Evolutionary conservation across 2,329 filamentous ascomycete genomes (phyloP), one percentile per base, ranked within the genome.

Genomic region (Juglanconis oblonga): DNA sequence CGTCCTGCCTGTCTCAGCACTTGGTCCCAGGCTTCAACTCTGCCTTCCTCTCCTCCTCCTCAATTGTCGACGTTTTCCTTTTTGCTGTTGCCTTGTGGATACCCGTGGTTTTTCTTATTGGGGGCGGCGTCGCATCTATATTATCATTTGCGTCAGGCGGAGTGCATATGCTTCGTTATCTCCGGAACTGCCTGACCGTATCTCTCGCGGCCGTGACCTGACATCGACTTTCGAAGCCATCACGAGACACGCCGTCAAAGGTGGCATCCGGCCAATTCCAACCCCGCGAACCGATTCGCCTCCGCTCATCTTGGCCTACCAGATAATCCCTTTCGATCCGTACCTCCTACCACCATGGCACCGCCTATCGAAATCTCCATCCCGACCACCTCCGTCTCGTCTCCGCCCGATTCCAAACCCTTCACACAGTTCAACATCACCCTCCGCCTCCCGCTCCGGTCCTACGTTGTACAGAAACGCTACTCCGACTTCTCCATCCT

Each of bases 371-470:
- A 89, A 70, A 87, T 89, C 70, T 84, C 83, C 62, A 88, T 89
- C 66, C 86, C 86, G 10, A 84, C 84, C n/a, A 87, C 86, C 52
- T 86, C 83, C 64, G 74, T 84, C 60, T 79, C 81, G 55, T 72
- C 73, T 1, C 72, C 76, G 3, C 61, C 77, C 56, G 79, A 79
- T 64, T 78, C 81, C 64, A 91, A 91, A 68, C 81, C 87, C 0
- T 92, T 86, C 73, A 93, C 90, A 0, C 82, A 88, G 65, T 94
- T 93, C 79, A 90, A 91, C 72, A 88, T 93, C 73, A 87, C 86
- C 29, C 80, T 95, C 61, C 87, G 89, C 54, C 86, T 92, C 1
- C 90, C 91, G 0, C 82, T 94, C 13, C 86, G 89, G 52, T 89
- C 89, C 4, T 90, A 88, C 67, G 87, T 89, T 65, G 80, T 92